Conservation (phyloP, 192 early-diverging fungal genomes). For the Coemansia sp. region DNA sequence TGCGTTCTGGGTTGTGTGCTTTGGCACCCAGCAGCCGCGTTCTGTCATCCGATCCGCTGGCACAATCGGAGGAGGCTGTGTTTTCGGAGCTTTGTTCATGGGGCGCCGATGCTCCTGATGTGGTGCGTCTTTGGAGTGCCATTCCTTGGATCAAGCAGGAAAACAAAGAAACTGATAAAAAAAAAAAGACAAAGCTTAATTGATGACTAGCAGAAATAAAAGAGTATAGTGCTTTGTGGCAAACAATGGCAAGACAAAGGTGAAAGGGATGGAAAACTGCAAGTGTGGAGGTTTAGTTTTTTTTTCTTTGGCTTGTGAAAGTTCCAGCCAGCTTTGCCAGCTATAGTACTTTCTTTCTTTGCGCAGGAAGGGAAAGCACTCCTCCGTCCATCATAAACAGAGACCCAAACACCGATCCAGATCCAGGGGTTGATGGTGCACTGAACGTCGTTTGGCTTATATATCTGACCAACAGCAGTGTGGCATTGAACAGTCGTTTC, state of each 20-base stretch:
- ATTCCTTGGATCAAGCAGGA: background rate
- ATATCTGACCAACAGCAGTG: too few relatives aligned
- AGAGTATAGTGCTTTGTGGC: background rate
- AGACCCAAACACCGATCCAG: too few relatives aligned
- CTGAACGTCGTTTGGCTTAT: too few relatives aligned
- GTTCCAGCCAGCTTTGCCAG: too few relatives aligned
- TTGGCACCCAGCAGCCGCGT: slow-evolving; percentile 5
- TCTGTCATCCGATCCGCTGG: background rate
- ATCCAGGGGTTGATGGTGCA: too few relatives aligned
- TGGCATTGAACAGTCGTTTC: too few relatives aligned
- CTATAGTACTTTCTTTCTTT: too few relatives aligned
- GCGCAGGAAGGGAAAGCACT: too few relatives aligned
- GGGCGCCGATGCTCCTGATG: background rate
- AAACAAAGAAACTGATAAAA: background rate
- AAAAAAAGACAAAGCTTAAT: too few relatives aligned
- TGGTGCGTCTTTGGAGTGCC: background rate
- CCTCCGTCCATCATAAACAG: too few relatives aligned
- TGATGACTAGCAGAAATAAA: background rate
- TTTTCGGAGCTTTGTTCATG: background rate
- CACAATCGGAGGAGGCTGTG: background rate
- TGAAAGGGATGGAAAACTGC: background rate
- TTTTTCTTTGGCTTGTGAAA: background rate
- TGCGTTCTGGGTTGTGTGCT: background rate
- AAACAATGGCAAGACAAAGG: background rate
- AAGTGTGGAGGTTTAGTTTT: background rate